Percentiles rank a stretch among this genome's conserved stretches.
Evolutionary conservation across 495 filamentous ascomycete genomes (phyloP).

Genomic region (Rhizodiscina lignyota): DNA sequence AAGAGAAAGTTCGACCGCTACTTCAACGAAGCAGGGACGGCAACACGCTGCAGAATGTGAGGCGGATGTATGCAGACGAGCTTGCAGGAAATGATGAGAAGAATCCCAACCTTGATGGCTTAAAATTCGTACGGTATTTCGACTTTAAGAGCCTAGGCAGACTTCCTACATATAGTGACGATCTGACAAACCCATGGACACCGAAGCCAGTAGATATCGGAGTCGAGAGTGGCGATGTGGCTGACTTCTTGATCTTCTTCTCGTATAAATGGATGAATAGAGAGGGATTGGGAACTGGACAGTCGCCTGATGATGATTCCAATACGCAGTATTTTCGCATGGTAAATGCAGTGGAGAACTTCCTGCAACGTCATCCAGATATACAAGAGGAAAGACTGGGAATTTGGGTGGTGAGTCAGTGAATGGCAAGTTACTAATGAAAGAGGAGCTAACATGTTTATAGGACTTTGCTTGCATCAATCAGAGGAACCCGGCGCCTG

Average conservation of each 20-base stretch:
- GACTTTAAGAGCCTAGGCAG: conserved; percentile 1
- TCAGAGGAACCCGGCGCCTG: conserved; percentile 1
- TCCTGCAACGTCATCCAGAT: conserved; percentile 1
- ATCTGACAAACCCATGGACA: not conserved
- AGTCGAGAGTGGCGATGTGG: not conserved
- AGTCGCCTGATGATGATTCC: conserved; percentile 1
- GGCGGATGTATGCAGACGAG: conserved; percentile 1
- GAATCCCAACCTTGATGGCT: not conserved
- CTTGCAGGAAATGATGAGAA: conserved; percentile 1
- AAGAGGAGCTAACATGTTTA: not conserved
- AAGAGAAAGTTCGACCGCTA: conserved; percentile 5
- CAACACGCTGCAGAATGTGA: not conserved
- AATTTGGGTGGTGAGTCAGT: conserved; percentile 3
- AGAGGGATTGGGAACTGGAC: not conserved
- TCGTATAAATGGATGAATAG: conserved; percentile 5
- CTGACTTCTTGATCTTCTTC: conserved; percentile 4
- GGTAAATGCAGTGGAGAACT: conserved; percentile 2
- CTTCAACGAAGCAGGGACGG: not conserved
- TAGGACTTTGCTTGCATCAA: conserved; percentile 8
- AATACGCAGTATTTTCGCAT: conserved; percentile 4
- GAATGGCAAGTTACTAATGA: no score
- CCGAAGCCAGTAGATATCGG: no score
- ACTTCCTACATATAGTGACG: conserved; percentile 2
- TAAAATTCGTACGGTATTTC: conserved; percentile 2
- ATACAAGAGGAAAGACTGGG: conserved; percentile 1